Evolutionary conservation across 2,329 filamentous ascomycete genomes (phyloP).

Genomic region (Fusarium redolens): DNA sequence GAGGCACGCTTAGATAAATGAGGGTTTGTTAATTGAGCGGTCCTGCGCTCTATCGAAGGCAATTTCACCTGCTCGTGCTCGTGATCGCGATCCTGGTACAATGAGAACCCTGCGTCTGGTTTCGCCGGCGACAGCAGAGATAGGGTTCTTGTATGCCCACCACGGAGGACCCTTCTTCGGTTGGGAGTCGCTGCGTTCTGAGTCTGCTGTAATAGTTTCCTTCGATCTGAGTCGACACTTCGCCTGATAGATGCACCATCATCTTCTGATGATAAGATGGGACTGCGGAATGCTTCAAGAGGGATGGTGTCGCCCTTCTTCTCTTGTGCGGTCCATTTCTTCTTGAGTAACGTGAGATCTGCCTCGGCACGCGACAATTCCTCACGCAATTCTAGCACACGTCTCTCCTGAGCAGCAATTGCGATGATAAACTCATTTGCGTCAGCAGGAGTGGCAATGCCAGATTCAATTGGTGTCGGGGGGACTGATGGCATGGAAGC

Average conservation of each 20-base stretch:
- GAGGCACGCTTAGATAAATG: slow-evolving; percentile 66
- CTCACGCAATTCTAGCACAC: slow-evolving; percentile 89
- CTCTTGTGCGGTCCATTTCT: slow-evolving; percentile 84
- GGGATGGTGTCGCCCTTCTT: slow-evolving; percentile 75
- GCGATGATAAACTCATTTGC: slow-evolving; percentile 82
- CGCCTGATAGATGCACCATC: slow-evolving; percentile 52
- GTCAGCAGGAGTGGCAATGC: slow-evolving; percentile 61
- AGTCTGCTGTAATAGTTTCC: slow-evolving; percentile 70
- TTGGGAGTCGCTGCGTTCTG: slow-evolving; percentile 56
- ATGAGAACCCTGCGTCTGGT: slow-evolving; percentile 56
- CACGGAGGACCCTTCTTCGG: slow-evolving; percentile 75
- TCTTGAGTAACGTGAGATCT: slow-evolving; percentile 81
- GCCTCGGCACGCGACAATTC: slow-evolving; percentile 86
- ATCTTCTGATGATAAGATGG: slow-evolving; percentile 43
- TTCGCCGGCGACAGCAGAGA: slow-evolving; percentile 83
- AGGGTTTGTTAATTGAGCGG: slow-evolving; percentile 52
- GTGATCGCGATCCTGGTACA: slow-evolving; percentile 53
- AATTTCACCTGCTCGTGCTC: slow-evolving; percentile 43
- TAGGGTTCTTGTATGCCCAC: slow-evolving; percentile 71
- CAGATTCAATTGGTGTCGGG: slow-evolving; percentile 61
- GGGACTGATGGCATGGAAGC: slow-evolving; percentile 56
- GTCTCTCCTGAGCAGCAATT: slow-evolving; percentile 90
- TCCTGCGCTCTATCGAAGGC: slow-evolving; percentile 47
- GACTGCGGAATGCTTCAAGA: slow-evolving; percentile 64
- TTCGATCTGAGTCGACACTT: slow-evolving; percentile 75